A percentile compares a stretch with the other conserved stretches of the same genome.
These are phyloP conservation scores for Juglanconis sp. DNA, from an alignment of 2,329 filamentous ascomycete species.

Conservation along the genomic window DNA sequence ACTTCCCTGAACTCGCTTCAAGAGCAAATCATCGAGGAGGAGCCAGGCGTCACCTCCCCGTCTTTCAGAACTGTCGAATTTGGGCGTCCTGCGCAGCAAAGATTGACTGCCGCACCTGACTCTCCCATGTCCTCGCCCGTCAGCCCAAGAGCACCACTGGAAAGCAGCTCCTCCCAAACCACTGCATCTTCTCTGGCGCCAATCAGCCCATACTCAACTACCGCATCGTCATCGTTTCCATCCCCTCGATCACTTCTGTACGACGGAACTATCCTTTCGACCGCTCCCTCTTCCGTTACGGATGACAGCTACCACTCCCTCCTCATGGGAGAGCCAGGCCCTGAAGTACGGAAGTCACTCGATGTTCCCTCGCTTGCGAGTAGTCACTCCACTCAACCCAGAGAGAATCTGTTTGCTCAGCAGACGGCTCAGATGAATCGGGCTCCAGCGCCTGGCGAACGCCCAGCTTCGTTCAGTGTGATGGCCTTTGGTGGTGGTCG, in stretches of 20 bases:
- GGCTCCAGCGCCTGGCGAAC: slow-evolving; percentile 49
- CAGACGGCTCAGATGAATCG: slow-evolving; percentile 45
- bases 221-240: slow-evolving; percentile 62
- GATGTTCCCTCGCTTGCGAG: slow-evolving; percentile 74
- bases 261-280: slow-evolving; percentile 70
- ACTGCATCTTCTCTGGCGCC: slow-evolving; percentile 41
- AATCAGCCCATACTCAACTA: slow-evolving; percentile 59
- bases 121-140: slow-evolving; percentile 18
- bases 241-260: slow-evolving; percentile 69
- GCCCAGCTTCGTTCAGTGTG: slow-evolving; percentile 60
- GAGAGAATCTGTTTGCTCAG: slow-evolving; percentile 55
- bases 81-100: slow-evolving; percentile 12
- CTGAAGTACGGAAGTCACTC: slow-evolving; percentile 65
- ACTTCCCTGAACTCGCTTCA: slow-evolving; percentile 49
- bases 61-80: slow-evolving; percentile 18
- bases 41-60: slow-evolving; percentile 36
- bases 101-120: slow-evolving; percentile 28
- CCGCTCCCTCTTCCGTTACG: slow-evolving; percentile 69
- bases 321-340: slow-evolving; percentile 70
- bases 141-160: slow-evolving; percentile 20
- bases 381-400: slow-evolving; percentile 73
- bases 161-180: slow-evolving; percentile 18
- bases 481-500: slow-evolving; percentile 65
- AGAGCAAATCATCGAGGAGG: slow-evolving; percentile 50
- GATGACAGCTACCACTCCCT: slow-evolving; percentile 72